These are phyloP conservation scores for Dryas alaskensis DNA, from an alignment of 306 rosid species.

Conservation along the genomic window DNA sequence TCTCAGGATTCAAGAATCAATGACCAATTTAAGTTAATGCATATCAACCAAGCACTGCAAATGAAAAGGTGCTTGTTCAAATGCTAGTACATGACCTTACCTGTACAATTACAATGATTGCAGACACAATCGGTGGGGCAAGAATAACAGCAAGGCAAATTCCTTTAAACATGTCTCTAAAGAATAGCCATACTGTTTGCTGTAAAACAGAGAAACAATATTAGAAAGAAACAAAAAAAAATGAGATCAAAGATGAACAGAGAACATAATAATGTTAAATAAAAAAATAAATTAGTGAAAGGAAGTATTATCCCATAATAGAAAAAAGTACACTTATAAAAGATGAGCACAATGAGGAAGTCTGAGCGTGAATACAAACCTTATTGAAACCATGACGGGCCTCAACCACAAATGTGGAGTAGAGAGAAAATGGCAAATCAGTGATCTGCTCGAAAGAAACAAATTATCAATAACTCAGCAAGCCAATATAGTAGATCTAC, in stretches of 20 bases:
- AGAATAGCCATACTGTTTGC: conserved; percentile 94
- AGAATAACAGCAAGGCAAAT: conserved; percentile 57
- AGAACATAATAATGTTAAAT: background rate
- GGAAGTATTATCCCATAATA: background rate
- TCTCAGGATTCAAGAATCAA: conserved; percentile 1
- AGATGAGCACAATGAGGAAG: conserved; percentile 5
- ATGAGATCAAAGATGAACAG: background rate
- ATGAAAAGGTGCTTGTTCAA: conserved; percentile 13
- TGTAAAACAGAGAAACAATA: conserved; percentile 42
- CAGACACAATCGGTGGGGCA: conserved; percentile 91
- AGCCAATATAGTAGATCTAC: background rate
- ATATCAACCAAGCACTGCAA: conserved; percentile 19
- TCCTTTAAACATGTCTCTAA: conserved; percentile 88
- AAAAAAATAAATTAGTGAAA: conserved; percentile 4
- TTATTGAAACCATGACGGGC: conserved; percentile 93
- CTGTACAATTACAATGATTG: conserved; percentile 84
- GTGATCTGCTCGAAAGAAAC: conserved; percentile 65
- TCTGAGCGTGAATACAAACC: conserved; percentile 38
- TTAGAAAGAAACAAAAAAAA: conserved; percentile 16
- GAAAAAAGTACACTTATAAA: conserved; percentile 17
- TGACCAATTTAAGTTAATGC: conserved; percentile 1
- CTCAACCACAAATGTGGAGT: conserved; percentile 96
- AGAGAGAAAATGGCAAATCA: conserved; percentile 87
- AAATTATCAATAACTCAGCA: conserved; percentile 9
- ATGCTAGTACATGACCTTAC: conserved; percentile 35